Percentiles rank a stretch among this genome's conserved stretches.
Evolutionary conservation across 2,329 filamentous ascomycete genomes (phyloP).

Genomic region (Ramularia endophylla): DNA sequence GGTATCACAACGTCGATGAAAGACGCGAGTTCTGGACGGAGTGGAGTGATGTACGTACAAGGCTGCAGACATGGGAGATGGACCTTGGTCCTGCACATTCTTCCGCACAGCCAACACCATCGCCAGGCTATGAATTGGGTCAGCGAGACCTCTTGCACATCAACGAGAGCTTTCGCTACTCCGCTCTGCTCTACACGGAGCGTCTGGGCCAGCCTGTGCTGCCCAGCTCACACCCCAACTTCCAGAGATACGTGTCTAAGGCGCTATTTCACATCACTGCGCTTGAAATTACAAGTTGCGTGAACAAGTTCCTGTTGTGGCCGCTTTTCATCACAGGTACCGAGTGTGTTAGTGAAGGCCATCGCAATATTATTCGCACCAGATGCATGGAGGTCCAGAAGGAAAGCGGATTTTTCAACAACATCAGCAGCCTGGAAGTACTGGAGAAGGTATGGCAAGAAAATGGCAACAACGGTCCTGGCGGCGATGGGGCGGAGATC

Average conservation of each 20-base stretch:
- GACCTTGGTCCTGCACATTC: conserved; percentile 33
- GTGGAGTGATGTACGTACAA: conserved; percentile 72
- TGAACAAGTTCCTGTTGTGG: conserved; percentile 89
- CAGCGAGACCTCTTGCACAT: conserved; percentile 75
- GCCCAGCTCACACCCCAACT: conserved; percentile 66
- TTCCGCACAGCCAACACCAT: conserved; percentile 29
- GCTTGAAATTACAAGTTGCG: conserved; percentile 63
- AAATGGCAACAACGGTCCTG: conserved; percentile 18
- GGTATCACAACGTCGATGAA: conserved; percentile 48
- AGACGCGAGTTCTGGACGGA: conserved; percentile 68
- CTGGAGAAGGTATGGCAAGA: conserved; percentile 74
- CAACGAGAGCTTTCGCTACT: conserved; percentile 84
- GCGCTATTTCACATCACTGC: conserved; percentile 78
- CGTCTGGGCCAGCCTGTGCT: conserved; percentile 72
- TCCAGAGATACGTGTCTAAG: conserved; percentile 76
- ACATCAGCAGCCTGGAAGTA: conserved; percentile 76
- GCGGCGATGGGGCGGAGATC: conserved; percentile 23
- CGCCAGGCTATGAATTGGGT: conserved; percentile 18
- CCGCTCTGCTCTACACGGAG: conserved; percentile 83
- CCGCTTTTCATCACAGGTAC: conserved; percentile 85
- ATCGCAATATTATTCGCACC: conserved; percentile 71
- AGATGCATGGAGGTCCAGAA: conserved; percentile 82
- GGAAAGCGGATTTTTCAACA: conserved; percentile 90
- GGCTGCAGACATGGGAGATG: conserved; percentile 77
- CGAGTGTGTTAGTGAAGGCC: conserved; percentile 75